Evolutionary conservation across 768 basidiomycete species (phyloP), one percentile per base, ranked within the genome.

Genomic region (Pleurotus cornucopiae): DNA sequence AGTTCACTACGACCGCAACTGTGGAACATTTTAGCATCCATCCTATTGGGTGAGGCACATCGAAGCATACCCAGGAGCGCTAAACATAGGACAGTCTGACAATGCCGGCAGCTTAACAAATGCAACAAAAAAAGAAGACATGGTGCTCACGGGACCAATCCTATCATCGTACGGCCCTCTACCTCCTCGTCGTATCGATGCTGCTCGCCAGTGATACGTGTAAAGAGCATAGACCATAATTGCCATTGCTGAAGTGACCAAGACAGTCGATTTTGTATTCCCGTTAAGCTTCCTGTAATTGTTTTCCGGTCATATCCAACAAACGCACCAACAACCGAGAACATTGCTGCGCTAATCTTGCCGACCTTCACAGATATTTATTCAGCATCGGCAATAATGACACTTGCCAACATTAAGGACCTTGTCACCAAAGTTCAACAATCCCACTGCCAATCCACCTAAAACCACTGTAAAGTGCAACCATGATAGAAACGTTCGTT

Each of bases 371-470:
- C n/a, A 21, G 13, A 46, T 30, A 25, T 25, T 25, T 25, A 25
- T 25, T 54, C 30, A 53, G n/a, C 30, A 49, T 12, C 53, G 25
- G 16, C 49, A 40, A 37, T 37, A 55, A 43, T 51, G 16, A 45
- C 5, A 56, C 26, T 21, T 53, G 43, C 26, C 20, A 49, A 58
- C 49, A 60, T 52, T 26, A 65, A 76, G 58, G 57, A 88, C 94
- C 75, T 91, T 91, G 71, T 98, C 97, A 58, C 97, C 97, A 76
- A 99, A 99, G 72, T 99, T 99, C 64, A 99, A 78, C 56, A 99
- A 73, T 9, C 97, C 97, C 12, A 98, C 94, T 1, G 94, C 91
- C 46, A 99, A 81, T 56, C 97, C 97, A 25, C 96, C 95, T 6
- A 99, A 85, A 57, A 99, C 93, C 72, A 98, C 94, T 40, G 95